Conservation (phyloP, 23 red algal genomes). For the Gracilariopsis chorda region DNA sequence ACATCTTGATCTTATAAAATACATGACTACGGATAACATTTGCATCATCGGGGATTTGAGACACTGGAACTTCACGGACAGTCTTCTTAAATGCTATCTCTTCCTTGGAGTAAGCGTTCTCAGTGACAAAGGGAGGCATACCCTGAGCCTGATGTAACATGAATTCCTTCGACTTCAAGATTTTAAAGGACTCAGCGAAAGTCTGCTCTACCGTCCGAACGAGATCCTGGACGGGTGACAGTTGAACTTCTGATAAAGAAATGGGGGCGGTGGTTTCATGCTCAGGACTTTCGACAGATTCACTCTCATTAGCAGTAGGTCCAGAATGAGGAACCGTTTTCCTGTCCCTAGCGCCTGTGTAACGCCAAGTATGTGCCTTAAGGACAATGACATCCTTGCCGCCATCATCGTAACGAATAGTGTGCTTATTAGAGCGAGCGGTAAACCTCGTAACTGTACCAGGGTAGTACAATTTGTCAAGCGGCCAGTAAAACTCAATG, state of each 20-base stretch:
- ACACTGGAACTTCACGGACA: neutral
- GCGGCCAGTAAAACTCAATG: too few relatives aligned
- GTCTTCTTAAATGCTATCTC: slow-evolving; percentile 30
- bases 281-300: neutral
- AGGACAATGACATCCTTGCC: neutral
- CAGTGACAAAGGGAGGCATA: neutral
- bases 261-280: too few relatives aligned
- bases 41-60: slow-evolving; percentile 16
- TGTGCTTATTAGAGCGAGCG: slow-evolving; percentile 25
- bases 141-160: neutral
- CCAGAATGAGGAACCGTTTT: neutral
- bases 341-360: neutral
- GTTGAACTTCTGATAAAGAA: neutral
- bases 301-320: too few relatives aligned
- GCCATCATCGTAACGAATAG: slow-evolving; percentile 1
- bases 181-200: neutral
- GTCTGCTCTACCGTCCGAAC: neutral
- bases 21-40: slow-evolving; percentile 49
- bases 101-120: slow-evolving; percentile 31
- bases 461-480: too few relatives aligned
- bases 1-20: slow-evolving; percentile 35
- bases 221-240: neutral
- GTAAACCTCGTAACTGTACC: too few relatives aligned
- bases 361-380: slow-evolving; percentile 5
- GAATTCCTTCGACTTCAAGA: slow-evolving; percentile 32